A percentile compares a stretch with the other conserved stretches of the same genome.
These are phyloP conservation scores for Luzula sylvatica DNA, from an alignment of 176 grass and related monocot species.

Conservation along the genomic window DNA sequence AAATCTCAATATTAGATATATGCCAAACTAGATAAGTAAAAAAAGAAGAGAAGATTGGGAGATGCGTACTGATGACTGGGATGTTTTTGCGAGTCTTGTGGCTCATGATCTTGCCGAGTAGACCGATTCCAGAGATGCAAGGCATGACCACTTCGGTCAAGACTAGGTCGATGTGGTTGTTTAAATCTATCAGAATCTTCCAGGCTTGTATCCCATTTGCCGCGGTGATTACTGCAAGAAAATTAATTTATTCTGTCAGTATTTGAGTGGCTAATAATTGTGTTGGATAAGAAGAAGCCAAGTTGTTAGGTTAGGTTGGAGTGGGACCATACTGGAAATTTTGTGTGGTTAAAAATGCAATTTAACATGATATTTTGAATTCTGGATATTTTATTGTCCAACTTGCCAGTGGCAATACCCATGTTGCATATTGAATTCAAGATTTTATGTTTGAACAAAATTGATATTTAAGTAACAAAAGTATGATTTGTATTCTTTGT, in stretches of 20 bases:
- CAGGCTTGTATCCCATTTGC: constrained; percentile 79
- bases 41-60: background rate
- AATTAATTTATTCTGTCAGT: constrained; percentile 25
- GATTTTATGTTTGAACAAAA: too few relatives aligned
- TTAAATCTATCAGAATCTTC: constrained; percentile 68
- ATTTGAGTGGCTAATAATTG: too few relatives aligned
- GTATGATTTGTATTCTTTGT: too few relatives aligned
- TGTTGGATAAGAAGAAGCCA: too few relatives aligned
- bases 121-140: constrained; percentile 55
- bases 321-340: too few relatives aligned
- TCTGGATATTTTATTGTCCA: too few relatives aligned
- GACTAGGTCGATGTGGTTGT: constrained; percentile 79
- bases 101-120: constrained; percentile 77
- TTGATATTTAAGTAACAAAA: too few relatives aligned
- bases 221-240: constrained; percentile 56
- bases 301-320: too few relatives aligned
- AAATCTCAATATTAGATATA: constrained; percentile 30
- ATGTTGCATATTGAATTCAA: too few relatives aligned
- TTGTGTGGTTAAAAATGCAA: too few relatives aligned
- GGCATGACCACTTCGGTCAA: constrained; percentile 82
- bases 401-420: too few relatives aligned
- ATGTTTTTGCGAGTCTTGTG: constrained; percentile 78
- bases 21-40: constrained; percentile 1
- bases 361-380: too few relatives aligned
- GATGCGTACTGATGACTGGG: constrained; percentile 88